A percentile compares a stretch with the other conserved stretches of the same genome.
Evolutionary conservation across 1,284 basidiomycete species (phyloP).

Genomic region (Ganoderma meredithae): DNA sequence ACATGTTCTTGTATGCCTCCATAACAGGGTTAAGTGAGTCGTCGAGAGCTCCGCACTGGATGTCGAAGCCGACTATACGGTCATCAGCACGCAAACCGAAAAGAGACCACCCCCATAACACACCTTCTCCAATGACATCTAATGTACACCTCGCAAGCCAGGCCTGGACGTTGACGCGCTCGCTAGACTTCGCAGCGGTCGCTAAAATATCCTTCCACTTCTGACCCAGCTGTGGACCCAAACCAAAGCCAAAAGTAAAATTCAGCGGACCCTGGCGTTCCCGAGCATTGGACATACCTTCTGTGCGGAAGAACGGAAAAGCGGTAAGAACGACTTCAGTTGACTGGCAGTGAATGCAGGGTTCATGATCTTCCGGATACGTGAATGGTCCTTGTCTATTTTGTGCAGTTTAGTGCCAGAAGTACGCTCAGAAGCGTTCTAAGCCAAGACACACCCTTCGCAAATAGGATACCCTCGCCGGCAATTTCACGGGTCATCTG

Average conservation of each 20-base stretch:
- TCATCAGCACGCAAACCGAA: background rate
- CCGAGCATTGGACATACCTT: conserved; percentile 44
- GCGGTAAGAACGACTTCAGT: conserved; percentile 53
- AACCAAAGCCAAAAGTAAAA: background rate
- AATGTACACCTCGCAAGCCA: conserved; percentile 54
- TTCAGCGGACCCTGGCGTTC: conserved; percentile 36
- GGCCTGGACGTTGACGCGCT: conserved; percentile 44
- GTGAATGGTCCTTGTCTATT: conserved; percentile 49
- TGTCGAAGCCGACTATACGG: conserved; percentile 39
- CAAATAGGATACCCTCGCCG: conserved; percentile 43
- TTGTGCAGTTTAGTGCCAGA: background rate
- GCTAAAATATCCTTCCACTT: conserved; percentile 36
- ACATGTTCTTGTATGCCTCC: conserved; percentile 43
- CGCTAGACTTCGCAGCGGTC: conserved; percentile 7
- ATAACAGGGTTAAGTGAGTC: conserved; percentile 39
- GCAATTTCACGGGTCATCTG: conserved; percentile 38
- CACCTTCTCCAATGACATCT: conserved; percentile 54
- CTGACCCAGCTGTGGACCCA: conserved; percentile 25
- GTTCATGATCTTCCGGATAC: conserved; percentile 50
- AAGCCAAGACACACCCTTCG: conserved; percentile 40
- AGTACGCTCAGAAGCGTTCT: background rate
- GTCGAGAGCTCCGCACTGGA: conserved; percentile 36
- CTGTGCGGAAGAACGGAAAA: conserved; percentile 52
- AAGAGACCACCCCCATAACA: background rate
- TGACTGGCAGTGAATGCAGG: conserved; percentile 54